These are phyloP conservation scores for Cucurbitaria berberidis DNA, from an alignment of 2,329 filamentous ascomycete species.

Conservation along the genomic window DNA sequence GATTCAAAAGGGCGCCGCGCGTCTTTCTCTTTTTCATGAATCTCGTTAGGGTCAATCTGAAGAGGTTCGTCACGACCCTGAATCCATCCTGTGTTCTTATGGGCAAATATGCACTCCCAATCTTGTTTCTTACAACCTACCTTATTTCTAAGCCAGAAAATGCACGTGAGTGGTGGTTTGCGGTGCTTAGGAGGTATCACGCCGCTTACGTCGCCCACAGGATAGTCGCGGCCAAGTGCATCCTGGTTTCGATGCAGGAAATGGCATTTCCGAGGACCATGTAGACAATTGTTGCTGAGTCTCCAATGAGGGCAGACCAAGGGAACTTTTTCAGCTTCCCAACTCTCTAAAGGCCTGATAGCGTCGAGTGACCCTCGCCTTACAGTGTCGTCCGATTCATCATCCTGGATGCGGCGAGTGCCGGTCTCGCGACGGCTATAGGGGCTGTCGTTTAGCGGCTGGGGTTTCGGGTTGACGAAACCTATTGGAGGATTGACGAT, in stretches of 20 bases:
- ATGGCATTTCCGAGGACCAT: conserved; percentile 21
- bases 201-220: conserved; percentile 21
- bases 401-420: conserved; percentile 18
- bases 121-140: conserved; percentile 25
- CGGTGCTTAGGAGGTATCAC: conserved; percentile 34
- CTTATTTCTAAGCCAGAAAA: conserved; percentile 26
- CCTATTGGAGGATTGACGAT: conserved; percentile 30
- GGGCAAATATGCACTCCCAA: conserved; percentile 35
- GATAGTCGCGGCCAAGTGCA: conserved; percentile 20
- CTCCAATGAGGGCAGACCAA: conserved; percentile 39
- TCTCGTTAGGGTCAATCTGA: conserved; percentile 15
- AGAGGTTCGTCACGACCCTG: not conserved
- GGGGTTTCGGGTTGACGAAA: conserved; percentile 2
- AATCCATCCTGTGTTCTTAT: conserved; percentile 38
- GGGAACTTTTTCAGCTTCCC: conserved; percentile 36
- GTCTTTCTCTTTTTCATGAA: not conserved
- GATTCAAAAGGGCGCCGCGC: not conserved
- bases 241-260: conserved; percentile 38
- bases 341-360: conserved; percentile 16
- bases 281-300: conserved; percentile 28
- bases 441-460: conserved; percentile 13
- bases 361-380: not conserved
- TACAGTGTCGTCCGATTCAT: conserved; percentile 10
- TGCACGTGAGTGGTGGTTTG: conserved; percentile 37
- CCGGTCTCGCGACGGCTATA: conserved; percentile 35